A percentile compares a stretch with the other conserved stretches of the same genome.
Conservation (phyloP, 2,329 filamentous ascomycete species). For the Trichoderma afroharzianum region DNA sequence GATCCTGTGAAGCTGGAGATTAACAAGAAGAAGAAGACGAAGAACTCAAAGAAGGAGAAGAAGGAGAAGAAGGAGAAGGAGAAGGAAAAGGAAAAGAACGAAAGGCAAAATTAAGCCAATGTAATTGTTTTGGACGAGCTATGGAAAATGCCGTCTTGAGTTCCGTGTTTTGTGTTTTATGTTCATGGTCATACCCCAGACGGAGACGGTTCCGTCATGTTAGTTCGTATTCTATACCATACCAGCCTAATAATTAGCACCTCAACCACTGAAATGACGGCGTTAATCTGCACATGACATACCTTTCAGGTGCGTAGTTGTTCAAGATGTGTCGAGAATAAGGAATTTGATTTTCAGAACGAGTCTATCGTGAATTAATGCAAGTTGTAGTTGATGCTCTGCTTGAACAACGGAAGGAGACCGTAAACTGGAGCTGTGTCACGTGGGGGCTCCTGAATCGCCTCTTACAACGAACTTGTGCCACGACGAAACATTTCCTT, state of each 20-base stretch:
- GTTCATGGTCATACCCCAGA: not conserved
- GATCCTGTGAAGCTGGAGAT: conserved; percentile 9
- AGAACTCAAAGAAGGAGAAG: not conserved
- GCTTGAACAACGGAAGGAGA: not conserved
- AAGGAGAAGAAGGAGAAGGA: not conserved
- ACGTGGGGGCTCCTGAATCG: conserved; percentile 17
- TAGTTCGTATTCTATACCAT: not conserved
- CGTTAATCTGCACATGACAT: not conserved
- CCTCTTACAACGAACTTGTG: not conserved
- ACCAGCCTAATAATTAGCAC: not conserved
- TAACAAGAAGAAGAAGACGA: conserved; percentile 8
- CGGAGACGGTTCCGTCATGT: not conserved
- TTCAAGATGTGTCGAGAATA: not conserved
- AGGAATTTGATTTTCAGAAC: not conserved
- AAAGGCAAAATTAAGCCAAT: not conserved
- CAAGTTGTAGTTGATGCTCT: not conserved
- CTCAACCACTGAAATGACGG: not conserved
- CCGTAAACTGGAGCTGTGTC: conserved; percentile 15
- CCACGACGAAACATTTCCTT: not conserved
- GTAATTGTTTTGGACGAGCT: not conserved
- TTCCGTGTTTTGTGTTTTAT: not conserved
- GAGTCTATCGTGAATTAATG: not conserved
- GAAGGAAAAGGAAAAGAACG: not conserved
- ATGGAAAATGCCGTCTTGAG: not conserved
- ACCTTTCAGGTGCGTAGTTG: not conserved